Percentiles rank a stretch among this genome's conserved stretches.
Evolutionary conservation across 176 grass and related monocot genomes (phyloP).

Genomic region (Bromus sterilis): DNA sequence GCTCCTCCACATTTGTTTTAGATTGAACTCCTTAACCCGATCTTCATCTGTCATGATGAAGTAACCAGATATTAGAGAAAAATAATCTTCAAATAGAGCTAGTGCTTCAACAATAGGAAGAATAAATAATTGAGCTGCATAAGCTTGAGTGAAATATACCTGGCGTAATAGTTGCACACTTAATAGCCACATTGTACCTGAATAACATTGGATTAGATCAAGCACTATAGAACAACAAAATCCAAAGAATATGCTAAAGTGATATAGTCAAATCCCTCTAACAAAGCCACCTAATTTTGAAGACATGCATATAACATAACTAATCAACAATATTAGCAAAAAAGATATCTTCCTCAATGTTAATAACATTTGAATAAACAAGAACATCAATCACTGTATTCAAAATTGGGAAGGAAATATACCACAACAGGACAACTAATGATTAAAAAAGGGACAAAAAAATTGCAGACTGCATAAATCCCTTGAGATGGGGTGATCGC

Average conservation of each 20-base stretch:
- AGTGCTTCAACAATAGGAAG: neutral
- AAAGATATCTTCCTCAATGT: neutral
- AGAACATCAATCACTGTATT: neutral
- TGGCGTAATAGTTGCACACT: slow-evolving; percentile 97
- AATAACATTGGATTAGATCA: slow-evolving; percentile 16
- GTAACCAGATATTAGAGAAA: slow-evolving; percentile 8
- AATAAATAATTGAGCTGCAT: slow-evolving; percentile 6
- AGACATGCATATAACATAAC: neutral
- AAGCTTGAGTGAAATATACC: slow-evolving; percentile 46
- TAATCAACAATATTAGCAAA: neutral
- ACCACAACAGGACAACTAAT: neutral
- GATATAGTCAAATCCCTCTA: neutral
- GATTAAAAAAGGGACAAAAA: neutral
- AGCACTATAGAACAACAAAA: neutral
- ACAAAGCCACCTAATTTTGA: neutral
- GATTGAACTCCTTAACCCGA: slow-evolving; percentile 78
- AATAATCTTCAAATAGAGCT: neutral
- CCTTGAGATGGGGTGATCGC: neutral
- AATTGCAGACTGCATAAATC: neutral
- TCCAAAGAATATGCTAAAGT: neutral
- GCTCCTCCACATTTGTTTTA: slow-evolving; percentile 94
- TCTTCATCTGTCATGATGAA: slow-evolving; percentile 59
- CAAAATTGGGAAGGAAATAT: neutral
- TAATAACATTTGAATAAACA: neutral
- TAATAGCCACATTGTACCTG: slow-evolving; percentile 98